Conservation (phyloP, 1,139 yeast genomes). For the Candida sp. region DNA sequence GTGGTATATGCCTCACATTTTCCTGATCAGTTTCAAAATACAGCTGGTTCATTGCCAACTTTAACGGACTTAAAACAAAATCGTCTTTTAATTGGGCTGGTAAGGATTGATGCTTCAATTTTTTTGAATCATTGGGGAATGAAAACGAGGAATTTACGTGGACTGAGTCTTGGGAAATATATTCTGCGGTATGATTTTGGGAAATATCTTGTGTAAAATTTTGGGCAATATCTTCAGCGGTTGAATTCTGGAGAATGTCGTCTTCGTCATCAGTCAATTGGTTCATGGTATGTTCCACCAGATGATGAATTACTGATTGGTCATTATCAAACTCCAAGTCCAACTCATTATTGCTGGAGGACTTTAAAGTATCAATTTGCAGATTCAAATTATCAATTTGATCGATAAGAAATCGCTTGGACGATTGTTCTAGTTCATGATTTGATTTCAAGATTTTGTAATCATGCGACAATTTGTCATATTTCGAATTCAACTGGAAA, state of each 20-base stretch:
- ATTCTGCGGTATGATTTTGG: slow-evolving; percentile 10
- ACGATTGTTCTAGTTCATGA: slow-evolving; percentile 46
- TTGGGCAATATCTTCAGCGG: slow-evolving; percentile 18
- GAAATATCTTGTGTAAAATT: not conserved
- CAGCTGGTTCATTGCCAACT: slow-evolving; percentile 18
- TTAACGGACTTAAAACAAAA: slow-evolving; percentile 45
- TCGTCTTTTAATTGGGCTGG: slow-evolving; percentile 32
- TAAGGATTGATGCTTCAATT: slow-evolving; percentile 31
- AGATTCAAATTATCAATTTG: slow-evolving; percentile 50
- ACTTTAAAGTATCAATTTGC: slow-evolving; percentile 27
- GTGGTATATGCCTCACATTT: not conserved
- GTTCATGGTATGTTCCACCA: slow-evolving; percentile 19
- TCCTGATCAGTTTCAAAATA: slow-evolving; percentile 15
- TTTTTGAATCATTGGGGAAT: slow-evolving; percentile 32
- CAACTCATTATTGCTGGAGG: slow-evolving; percentile 3
- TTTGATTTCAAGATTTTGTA: slow-evolving; percentile 38
- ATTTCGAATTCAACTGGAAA: slow-evolving; percentile 17
- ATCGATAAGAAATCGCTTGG: slow-evolving; percentile 50
- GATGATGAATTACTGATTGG: slow-evolving; percentile 3
- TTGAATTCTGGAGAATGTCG: slow-evolving; percentile 10
- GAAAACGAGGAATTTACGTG: slow-evolving; percentile 6
- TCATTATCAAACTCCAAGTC: not conserved
- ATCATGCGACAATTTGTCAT: slow-evolving; percentile 30
- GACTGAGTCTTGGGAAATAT: slow-evolving; percentile 8
- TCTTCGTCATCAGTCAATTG: slow-evolving; percentile 20